Base-by-base conservation (phyloP, 2,329 filamentous ascomycete genomes). In the Lasiodiplodia gonubiensis region DNA sequence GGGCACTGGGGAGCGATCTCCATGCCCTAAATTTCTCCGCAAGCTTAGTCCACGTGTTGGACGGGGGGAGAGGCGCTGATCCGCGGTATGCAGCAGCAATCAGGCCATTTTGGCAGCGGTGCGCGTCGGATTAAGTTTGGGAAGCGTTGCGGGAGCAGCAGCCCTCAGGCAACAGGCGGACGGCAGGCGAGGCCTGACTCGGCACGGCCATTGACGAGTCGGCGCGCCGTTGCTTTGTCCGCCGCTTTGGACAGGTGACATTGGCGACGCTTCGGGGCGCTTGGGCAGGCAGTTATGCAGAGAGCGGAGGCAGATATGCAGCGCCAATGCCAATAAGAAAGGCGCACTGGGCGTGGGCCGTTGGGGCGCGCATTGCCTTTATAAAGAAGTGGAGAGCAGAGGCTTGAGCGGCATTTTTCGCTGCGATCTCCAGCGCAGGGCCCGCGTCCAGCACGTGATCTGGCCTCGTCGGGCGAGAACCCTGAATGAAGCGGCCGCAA, bases 21-120 rank as follows among this genome's bases (percentile, higher is more conserved):
- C 61, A 53, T 53, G 49, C 61, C 21, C 49, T 54, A 64, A 49
- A 54, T 53, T 64, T 64, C 61, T 64, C 61, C 61, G 61, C 61
- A 64, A 64, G 61, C 61, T 54, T 53, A 64, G 61, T 64, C 61
- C 61, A 64, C 49, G 61, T 53, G 61, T 54, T 54, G 61, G 61
- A 64, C 49, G 42, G 33, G 61, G 61, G 46, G 25, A 49, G 57
- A 33, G 16, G 60, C 48, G 60, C 60, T 64, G 60, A 64, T 64
- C 61, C 21, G 35, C 61, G 61, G 53, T 64, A 64, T 52, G 59
- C 42, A 54, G 53, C 37, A 51, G 51, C 23, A 49, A 54, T 54
- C 48, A 64, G 61, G 61, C 25, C 61, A 64, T 54, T 49, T 46
- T 18, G 33, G 48, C 49, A 21, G 60, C 49, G 48, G 46, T 37